Evolutionary conservation across 2,329 filamentous ascomycete genomes (phyloP).

Genomic region (Aspergillus quadrilineatus): DNA sequence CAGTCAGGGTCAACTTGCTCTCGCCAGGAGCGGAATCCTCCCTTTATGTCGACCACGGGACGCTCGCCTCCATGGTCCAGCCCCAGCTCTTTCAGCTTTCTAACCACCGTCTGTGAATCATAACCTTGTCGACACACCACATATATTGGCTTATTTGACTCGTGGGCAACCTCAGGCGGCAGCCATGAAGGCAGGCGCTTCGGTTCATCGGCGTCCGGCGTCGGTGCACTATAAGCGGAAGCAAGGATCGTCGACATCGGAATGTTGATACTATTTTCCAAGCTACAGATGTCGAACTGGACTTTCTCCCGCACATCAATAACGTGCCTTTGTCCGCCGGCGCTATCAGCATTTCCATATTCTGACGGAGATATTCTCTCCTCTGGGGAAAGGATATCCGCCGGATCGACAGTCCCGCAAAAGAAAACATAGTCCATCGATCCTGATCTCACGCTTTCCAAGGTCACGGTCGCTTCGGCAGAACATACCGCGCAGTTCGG

Average conservation of each 20-base stretch:
- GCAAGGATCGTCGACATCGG: slow-evolving; percentile 46
- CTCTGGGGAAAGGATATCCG: slow-evolving; percentile 58
- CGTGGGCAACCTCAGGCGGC: slow-evolving; percentile 25
- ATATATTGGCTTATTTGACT: slow-evolving; percentile 37
- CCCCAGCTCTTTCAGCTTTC: slow-evolving; percentile 41
- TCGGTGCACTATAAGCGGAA: not conserved
- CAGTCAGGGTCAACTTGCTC: slow-evolving; percentile 42
- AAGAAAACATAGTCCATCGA: slow-evolving; percentile 82
- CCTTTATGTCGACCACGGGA: slow-evolving; percentile 43
- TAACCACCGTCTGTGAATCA: slow-evolving; percentile 49
- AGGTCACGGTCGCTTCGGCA: slow-evolving; percentile 59
- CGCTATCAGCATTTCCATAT: slow-evolving; percentile 47
- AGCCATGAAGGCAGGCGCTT: slow-evolving; percentile 28
- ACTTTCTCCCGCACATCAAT: slow-evolving; percentile 83
- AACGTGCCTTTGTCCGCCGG: slow-evolving; percentile 40
- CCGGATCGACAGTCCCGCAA: slow-evolving; percentile 64
- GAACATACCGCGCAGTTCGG: slow-evolving; percentile 76
- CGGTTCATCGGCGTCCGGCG: slow-evolving; percentile 3
- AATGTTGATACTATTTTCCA: slow-evolving; percentile 70
- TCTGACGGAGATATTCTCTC: slow-evolving; percentile 68
- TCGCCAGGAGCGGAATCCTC: slow-evolving; percentile 45
- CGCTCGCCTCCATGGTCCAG: slow-evolving; percentile 34
- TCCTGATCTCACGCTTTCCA: slow-evolving; percentile 61
- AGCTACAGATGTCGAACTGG: slow-evolving; percentile 76
- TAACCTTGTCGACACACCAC: slow-evolving; percentile 52